Conservation (phyloP, 768 basidiomycete species). For the Mycena vitilis region DNA sequence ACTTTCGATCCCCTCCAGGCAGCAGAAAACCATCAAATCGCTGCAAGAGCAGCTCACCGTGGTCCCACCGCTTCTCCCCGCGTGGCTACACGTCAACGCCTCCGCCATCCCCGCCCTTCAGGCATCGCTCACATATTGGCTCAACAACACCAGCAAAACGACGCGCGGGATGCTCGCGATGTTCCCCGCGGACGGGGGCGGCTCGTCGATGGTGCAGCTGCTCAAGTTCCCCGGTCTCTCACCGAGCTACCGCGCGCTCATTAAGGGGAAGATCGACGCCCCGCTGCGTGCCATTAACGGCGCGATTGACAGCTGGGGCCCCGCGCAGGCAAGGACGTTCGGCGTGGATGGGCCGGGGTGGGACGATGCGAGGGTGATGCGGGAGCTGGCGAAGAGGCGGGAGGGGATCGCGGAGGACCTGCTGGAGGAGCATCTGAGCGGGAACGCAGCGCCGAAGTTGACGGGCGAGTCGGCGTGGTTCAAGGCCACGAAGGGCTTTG, state of each 20-base stretch:
- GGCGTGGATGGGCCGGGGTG: constrained; percentile 4
- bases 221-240: constrained; percentile 20
- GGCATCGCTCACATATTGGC: constrained; percentile 37
- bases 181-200: constrained; percentile 13
- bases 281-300: constrained; percentile 9
- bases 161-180: constrained; percentile 32
- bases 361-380: constrained; percentile 14
- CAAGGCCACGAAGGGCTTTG: constrained; percentile 34
- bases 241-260: constrained; percentile 6
- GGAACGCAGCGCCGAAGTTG: constrained; percentile 27
- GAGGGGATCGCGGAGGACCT: constrained; percentile 26
- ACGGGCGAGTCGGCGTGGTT: constrained; percentile 41
- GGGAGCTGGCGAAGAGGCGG: constrained; percentile 7
- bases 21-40: constrained; percentile 31
- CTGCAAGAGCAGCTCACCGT: constrained; percentile 27
- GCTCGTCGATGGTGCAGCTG: not conserved
- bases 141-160: constrained; percentile 25
- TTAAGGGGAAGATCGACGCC: constrained; percentile 7
- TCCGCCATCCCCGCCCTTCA: constrained; percentile 33
- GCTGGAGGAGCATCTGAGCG: constrained; percentile 31
- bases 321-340: constrained; percentile 1
- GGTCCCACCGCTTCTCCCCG: constrained; percentile 32
- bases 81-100: constrained; percentile 39
- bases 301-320: constrained; percentile 10
- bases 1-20: not conserved